phyloP scores from a whole-genome alignment of 2,329 filamentous ascomycete genomes.

The Mycosphaerella arachidis region DNA sequence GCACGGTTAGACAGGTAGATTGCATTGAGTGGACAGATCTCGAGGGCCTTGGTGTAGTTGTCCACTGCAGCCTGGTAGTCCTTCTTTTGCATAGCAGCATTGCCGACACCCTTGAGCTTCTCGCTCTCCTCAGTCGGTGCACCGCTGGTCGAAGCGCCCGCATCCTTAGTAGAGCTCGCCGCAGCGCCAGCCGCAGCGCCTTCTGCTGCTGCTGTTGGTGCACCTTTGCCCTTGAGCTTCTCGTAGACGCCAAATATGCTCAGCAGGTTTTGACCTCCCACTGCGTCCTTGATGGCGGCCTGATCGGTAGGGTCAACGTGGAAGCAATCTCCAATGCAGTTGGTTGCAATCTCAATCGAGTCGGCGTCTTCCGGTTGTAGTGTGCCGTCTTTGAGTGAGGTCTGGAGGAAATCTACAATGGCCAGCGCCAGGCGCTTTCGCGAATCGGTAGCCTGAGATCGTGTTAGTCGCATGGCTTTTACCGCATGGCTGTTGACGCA shows the following conservation, averaged over 20 bases:
- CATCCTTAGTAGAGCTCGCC: conserved; percentile 47
- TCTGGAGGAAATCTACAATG: conserved; percentile 90
- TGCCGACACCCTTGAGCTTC: conserved; percentile 81
- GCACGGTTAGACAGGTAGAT: conserved; percentile 98
- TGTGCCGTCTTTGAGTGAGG: conserved; percentile 81
- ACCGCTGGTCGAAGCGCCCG: conserved; percentile 23
- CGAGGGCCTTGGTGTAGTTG: conserved; percentile 81
- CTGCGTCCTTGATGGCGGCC: conserved; percentile 66
- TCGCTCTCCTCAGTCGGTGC: conserved; percentile 71
- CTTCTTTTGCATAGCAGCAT: conserved; percentile 91
- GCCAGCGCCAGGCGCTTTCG: conserved; percentile 91
- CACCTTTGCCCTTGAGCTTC: conserved; percentile 71
- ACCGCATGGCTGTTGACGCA: neutral
- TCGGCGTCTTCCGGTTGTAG: conserved; percentile 84
- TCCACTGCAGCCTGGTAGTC: conserved; percentile 80
- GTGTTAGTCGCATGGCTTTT: conserved; percentile 5
- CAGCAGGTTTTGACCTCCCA: conserved; percentile 81
- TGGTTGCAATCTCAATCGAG: conserved; percentile 86
- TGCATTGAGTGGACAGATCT: conserved; percentile 76
- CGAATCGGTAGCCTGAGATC: conserved; percentile 41
- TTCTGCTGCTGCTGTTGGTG: conserved; percentile 42
- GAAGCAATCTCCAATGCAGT: conserved; percentile 93
- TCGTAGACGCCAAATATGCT: conserved; percentile 96
- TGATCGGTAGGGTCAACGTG: conserved; percentile 82
- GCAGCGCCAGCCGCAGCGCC: conserved; percentile 33